phyloP scores from a whole-genome alignment of 495 filamentous ascomycete genomes.

The Aspergillus cavernicola region DNA sequence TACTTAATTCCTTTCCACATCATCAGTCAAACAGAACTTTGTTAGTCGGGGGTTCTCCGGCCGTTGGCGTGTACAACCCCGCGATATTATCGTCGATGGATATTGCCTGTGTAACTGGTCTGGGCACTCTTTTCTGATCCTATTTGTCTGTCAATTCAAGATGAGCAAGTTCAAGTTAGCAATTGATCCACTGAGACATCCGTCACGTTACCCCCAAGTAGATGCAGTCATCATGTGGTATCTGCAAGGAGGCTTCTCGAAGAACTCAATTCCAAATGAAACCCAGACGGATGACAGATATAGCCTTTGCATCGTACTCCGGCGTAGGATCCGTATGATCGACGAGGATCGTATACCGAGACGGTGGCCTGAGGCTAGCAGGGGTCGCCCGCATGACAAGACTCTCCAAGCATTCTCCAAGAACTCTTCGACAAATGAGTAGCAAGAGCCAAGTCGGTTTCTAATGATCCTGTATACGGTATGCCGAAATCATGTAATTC shows the following conservation, averaged over 20 bases:
- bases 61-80: no score
- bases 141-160: no score
- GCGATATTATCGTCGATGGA: no score
- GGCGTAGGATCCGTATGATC: background rate
- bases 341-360: background rate
- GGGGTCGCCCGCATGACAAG: background rate
- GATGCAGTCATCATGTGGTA: background rate
- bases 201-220: background rate
- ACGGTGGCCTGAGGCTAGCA: background rate
- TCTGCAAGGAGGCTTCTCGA: background rate
- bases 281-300: background rate
- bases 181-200: no score
- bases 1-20: no score
- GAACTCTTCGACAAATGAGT: background rate
- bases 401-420: constrained; percentile 4
- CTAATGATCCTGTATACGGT: background rate
- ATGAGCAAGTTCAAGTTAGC: no score
- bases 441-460: background rate
- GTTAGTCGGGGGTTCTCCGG: no score
- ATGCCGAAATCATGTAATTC: background rate
- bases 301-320: background rate
- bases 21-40: no score
- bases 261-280: background rate
- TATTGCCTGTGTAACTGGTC: no score
- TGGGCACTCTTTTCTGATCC: no score